Base-by-base conservation (phyloP, 179 eudicot species). In the Corrigiola litoralis region DNA sequence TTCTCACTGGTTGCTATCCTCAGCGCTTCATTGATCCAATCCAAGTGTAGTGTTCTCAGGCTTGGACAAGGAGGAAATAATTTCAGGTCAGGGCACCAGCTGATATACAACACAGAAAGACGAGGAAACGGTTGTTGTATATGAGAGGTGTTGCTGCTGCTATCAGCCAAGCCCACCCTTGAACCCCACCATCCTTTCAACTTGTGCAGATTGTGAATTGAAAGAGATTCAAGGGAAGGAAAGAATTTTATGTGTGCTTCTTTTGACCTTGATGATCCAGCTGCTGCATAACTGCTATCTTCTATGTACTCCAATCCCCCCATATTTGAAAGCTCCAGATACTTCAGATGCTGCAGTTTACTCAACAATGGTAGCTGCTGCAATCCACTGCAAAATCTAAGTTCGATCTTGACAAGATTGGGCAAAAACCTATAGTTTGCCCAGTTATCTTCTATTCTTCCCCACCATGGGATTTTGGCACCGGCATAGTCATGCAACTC, bases 11-110 rank as follows among this genome's bases (percentile, higher is more conserved):
- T 24, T 25, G 13, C 12, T 47, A 46, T 47, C 56, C 44, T 42
- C 32, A 31, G 32, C 17, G 44, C 1, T 49, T 63, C 20, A 24
- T 33, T 47, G 38, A n/a, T 44, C 1, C 3, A 1, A 6, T 6
- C 9, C 37, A 61, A 31, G 17, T n/a, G 8, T 9, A 61, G 38
- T 17, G 37, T 38, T 44, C 28, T 10, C 41, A 61, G 38, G 25
- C 52, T 10, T n/a, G 65, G 65, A 61, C 65, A 61, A 61, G 51
- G 52, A 45, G 52, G 65, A 42, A 61, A 3, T 16, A 23, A 42
- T 20, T 9, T 27, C 7, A 42, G 12, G 12, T 42, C 23, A 5
- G 52, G 52, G 65, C 65, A 61, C 7, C 4, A 10, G 2, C 8
- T 7, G 4, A 61, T 44, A 5, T 6, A 2, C 42, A 61, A 29